Conservation (phyloP, 345 rosid species). For the Geranium brycei region DNA sequence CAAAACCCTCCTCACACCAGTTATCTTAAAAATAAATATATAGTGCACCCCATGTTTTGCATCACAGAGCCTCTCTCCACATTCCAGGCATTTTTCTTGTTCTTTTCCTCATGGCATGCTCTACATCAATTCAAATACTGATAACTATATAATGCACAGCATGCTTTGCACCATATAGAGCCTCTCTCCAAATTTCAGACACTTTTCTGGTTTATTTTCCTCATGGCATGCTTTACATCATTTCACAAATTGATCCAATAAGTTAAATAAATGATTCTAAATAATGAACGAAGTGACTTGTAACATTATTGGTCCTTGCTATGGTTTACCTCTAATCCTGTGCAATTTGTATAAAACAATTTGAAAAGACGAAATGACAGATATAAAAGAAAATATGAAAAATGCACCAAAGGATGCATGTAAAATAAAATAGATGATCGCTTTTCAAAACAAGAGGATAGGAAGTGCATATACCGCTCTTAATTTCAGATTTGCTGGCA, state of each 20-base stretch:
- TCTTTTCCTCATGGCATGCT: too few species aligned
- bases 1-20: too few species aligned
- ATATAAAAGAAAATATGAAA: too few species aligned
- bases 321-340: not conserved
- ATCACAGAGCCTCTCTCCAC: too few species aligned
- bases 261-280: not conserved
- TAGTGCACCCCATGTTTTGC: too few species aligned
- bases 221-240: not conserved
- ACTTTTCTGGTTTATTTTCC: too few species aligned
- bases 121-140: too few species aligned
- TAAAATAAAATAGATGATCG: not conserved
- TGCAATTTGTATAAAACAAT: not conserved
- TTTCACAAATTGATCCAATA: not conserved
- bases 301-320: not conserved
- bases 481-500: slow-evolving; percentile 87
- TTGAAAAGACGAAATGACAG: not conserved
- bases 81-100: too few species aligned
- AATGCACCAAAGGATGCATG: not conserved
- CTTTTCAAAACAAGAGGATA: not conserved
- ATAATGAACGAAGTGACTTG: not conserved
- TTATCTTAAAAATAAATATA: too few species aligned
- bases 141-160: too few species aligned
- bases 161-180: too few species aligned
- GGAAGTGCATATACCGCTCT: slow-evolving; percentile 47
- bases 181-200: too few species aligned